These are phyloP conservation scores for Xylariaceae sp. DNA, from an alignment of 2,329 filamentous ascomycete species.

Conservation along the genomic window DNA sequence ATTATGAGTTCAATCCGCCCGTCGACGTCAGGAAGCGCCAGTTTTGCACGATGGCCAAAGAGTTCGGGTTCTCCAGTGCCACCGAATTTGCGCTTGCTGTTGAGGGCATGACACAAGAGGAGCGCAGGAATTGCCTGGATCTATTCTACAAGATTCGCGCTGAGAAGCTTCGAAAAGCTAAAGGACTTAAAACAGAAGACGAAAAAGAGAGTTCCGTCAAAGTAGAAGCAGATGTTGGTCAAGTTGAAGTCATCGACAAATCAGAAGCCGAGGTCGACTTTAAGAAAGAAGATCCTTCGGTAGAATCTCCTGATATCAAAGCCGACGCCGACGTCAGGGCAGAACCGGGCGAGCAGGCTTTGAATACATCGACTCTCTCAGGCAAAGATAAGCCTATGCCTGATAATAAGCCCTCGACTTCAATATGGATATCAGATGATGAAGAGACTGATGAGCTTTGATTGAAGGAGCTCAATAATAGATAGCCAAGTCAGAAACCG, in stretches of 20 bases:
- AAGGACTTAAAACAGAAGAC: slow-evolving; percentile 19
- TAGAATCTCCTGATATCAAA: slow-evolving; percentile 7
- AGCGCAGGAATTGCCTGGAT: slow-evolving; percentile 72
- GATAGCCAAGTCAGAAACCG: too few species aligned
- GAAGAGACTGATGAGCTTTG: slow-evolving; percentile 30
- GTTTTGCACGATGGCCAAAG: slow-evolving; percentile 83
- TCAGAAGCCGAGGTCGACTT: background rate
- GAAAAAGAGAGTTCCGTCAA: slow-evolving; percentile 8
- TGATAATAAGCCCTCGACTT: slow-evolving; percentile 14
- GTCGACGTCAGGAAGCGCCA: slow-evolving; percentile 70
- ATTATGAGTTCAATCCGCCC: slow-evolving; percentile 64
- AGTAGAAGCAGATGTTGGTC: slow-evolving; percentile 2
- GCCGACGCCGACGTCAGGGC: slow-evolving; percentile 12
- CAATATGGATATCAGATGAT: slow-evolving; percentile 28
- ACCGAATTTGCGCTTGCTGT: slow-evolving; percentile 86
- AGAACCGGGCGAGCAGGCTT: slow-evolving; percentile 4
- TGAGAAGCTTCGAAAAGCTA: slow-evolving; percentile 40
- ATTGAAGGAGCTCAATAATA: slow-evolving; percentile 1
- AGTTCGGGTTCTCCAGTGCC: slow-evolving; percentile 68
- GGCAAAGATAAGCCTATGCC: slow-evolving; percentile 10
- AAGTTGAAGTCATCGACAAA: background rate
- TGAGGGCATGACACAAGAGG: slow-evolving; percentile 81
- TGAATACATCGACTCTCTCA: slow-evolving; percentile 5
- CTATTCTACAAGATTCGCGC: slow-evolving; percentile 69
- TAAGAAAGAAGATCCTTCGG: slow-evolving; percentile 7